Evolutionary conservation across 192 early-diverging fungal species (phyloP).

Genomic region (Coemansia sp.): DNA sequence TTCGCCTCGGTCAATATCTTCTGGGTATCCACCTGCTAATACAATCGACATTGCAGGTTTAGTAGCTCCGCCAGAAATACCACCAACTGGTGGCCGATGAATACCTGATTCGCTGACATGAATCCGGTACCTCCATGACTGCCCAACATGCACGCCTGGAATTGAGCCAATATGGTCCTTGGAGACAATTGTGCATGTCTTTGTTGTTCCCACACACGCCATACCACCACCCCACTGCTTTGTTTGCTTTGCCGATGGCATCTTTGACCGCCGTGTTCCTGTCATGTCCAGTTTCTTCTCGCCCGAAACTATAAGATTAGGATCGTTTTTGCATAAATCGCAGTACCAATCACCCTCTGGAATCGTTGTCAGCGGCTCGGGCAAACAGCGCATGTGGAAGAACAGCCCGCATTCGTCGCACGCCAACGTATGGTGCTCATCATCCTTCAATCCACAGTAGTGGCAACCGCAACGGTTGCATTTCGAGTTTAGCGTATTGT

Average conservation of each 20-base stretch:
- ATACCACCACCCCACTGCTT: slow-evolving; percentile 62
- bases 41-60: slow-evolving; percentile 63
- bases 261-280: slow-evolving; percentile 48
- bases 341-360: slow-evolving; percentile 59
- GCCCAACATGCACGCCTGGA: slow-evolving; percentile 61
- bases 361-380: slow-evolving; percentile 32
- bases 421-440: slow-evolving; percentile 57
- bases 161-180: slow-evolving; percentile 57
- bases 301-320: slow-evolving; percentile 38
- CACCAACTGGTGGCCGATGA: slow-evolving; percentile 64
- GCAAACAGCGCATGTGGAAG: slow-evolving; percentile 58
- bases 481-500: slow-evolving; percentile 14
- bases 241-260: slow-evolving; percentile 57
- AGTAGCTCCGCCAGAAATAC: slow-evolving; percentile 59
- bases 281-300: slow-evolving; percentile 50
- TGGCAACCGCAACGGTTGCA: slow-evolving; percentile 59
- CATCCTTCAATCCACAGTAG: slow-evolving; percentile 57
- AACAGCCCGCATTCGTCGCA: slow-evolving; percentile 63
- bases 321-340: slow-evolving; percentile 54
- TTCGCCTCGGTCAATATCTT: slow-evolving; percentile 65
- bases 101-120: slow-evolving; percentile 55
- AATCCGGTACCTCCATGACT: slow-evolving; percentile 58
- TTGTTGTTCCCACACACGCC: slow-evolving; percentile 53
- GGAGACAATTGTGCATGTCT: slow-evolving; percentile 46
- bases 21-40: slow-evolving; percentile 63